Base-by-base conservation (phyloP, 192 early-diverging fungal genomes). In the Coemansia sp. region DNA sequence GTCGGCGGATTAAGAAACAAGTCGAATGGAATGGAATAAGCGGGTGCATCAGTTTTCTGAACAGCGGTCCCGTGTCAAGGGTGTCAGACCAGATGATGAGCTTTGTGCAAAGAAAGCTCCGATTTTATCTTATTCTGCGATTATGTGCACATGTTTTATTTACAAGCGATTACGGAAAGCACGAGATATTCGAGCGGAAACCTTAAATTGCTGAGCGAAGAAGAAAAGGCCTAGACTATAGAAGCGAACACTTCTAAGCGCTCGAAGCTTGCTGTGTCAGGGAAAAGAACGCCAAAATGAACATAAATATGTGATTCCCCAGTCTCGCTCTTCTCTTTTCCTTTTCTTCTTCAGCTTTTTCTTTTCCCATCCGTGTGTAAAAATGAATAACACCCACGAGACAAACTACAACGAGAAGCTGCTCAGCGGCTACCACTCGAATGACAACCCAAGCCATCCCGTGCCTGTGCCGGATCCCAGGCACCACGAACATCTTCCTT, bases 341-440 rank as follows among this genome's bases (percentile, higher is more conserved):
- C 35, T 59, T 59, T 38, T 18, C n/a, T 36, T 36, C 12, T 20
- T n/a, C 33, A 59, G 16, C 16, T 36, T 30, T 59, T 18, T 35
- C 38, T 18, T 38, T 35, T 59, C 16, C 1, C 38, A 4, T 20
- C 18, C n/a, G 20, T 38, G 16, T 38, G 0, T 18, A 16, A 59
- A 59, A 34, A 59, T 59, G 57, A n/a, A 38, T 35, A 38, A 38
- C 15, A 8, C 10, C 10, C 24, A 59, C 35, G 18, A 59, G 5
- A 35, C 57, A 34, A 59, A 16, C 57, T 20, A 38, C 24, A 59
- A 18, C 16, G 34, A 59, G 34, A 59, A 59, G 57, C 57, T 59
- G 57, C 57, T 59, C 6, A 20, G 57, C 57, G 18, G 34, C 35
- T 59, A 36, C 34, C 21, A 26, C 35, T 11, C 35, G 24, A 15